phyloP scores from a whole-genome alignment of 345 rosid species.

The Raphanus sativus region DNA sequence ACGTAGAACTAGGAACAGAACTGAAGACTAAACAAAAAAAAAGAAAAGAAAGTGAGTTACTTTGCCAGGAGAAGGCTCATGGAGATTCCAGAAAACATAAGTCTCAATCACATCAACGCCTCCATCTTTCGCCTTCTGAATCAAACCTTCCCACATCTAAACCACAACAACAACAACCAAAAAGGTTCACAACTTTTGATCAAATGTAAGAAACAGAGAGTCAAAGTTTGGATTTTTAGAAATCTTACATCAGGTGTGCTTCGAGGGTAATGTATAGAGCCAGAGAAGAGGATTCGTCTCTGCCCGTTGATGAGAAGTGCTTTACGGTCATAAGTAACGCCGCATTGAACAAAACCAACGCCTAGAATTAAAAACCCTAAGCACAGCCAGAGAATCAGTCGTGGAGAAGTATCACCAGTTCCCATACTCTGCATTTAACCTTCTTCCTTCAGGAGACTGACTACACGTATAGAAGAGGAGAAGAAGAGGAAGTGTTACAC shows the following conservation, averaged over 20 bases:
- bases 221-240: too few relatives aligned
- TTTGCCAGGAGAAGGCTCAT: slow-evolving; percentile 94
- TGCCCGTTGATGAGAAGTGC: slow-evolving; percentile 82
- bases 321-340: slow-evolving; percentile 83
- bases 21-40: not conserved
- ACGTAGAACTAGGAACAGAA: not conserved
- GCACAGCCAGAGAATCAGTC: slow-evolving; percentile 44
- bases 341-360: slow-evolving; percentile 51
- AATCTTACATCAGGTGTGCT: slow-evolving; percentile 79
- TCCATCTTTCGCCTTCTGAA: slow-evolving; percentile 95
- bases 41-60: slow-evolving; percentile 39
- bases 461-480: slow-evolving; percentile 1
- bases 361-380: slow-evolving; percentile 47
- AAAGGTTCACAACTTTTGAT: too few relatives aligned
- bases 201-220: too few relatives aligned
- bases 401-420: slow-evolving; percentile 35
- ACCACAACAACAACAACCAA: not conserved
- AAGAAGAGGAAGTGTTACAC: not conserved
- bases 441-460: not conserved
- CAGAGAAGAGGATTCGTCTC: slow-evolving; percentile 88
- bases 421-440: slow-evolving; percentile 47
- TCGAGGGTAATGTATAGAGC: slow-evolving; percentile 92
- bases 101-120: slow-evolving; percentile 96
- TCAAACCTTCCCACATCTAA: slow-evolving; percentile 99
- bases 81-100: slow-evolving; percentile 99